A percentile compares a stretch with the other conserved stretches of the same genome.
These are phyloP conservation scores for Haplosporangium gracile DNA, from an alignment of 192 early-diverging fungal genomes.

Conservation along the genomic window DNA sequence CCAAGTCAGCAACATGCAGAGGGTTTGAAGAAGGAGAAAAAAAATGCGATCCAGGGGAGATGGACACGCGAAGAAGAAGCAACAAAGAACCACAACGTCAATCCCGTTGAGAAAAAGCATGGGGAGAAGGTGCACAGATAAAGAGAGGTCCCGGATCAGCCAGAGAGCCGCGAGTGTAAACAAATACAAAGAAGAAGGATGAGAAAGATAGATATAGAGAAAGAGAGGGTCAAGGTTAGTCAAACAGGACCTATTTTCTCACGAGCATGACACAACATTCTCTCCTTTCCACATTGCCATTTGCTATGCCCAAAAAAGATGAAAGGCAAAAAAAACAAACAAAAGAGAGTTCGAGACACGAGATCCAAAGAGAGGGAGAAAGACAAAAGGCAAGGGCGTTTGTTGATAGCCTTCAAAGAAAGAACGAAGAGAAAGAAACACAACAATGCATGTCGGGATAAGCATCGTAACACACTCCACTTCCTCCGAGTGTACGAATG, in stretches of 20 bases:
- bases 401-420: neutral
- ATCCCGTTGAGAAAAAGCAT: neutral
- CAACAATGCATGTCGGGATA: slow-evolving; percentile 1
- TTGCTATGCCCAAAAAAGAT: neutral
- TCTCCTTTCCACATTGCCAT: neutral
- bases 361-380: neutral
- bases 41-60: neutral
- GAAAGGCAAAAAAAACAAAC: neutral
- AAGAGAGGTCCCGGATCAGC: neutral
- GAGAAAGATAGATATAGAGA: neutral
- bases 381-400: neutral
- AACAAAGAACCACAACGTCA: too few species aligned
- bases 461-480: neutral
- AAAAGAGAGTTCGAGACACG: neutral
- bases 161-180: neutral
- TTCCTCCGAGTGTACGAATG: neutral
- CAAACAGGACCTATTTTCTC: neutral
- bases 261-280: neutral
- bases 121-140: neutral
- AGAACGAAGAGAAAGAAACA: neutral
- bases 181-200: too few species aligned
- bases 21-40: neutral
- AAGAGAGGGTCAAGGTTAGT: neutral
- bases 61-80: neutral
- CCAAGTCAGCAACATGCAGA: neutral